These are phyloP conservation scores for Xylariaceae sp. DNA, from an alignment of 2,329 filamentous ascomycete genomes.

Conservation along the genomic window DNA sequence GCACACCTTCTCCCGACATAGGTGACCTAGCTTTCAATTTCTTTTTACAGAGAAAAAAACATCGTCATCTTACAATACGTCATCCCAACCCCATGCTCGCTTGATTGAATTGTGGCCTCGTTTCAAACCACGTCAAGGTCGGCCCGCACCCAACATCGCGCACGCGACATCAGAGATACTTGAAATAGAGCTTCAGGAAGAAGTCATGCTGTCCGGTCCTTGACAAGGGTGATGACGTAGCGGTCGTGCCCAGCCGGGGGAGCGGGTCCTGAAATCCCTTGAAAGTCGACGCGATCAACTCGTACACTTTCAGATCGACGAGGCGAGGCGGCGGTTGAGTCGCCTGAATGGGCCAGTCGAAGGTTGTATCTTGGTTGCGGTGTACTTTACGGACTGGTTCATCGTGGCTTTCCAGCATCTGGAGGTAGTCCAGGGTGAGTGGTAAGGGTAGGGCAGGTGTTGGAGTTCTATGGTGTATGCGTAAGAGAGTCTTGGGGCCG, in stretches of 20 bases:
- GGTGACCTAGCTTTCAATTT: too few species aligned
- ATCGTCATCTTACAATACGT: too few species aligned
- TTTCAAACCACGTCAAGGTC: not conserved
- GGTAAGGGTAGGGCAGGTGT: not conserved
- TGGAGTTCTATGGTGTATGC: too few species aligned
- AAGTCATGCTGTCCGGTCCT: not conserved
- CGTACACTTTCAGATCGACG: conserved; percentile 21
- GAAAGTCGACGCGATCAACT: conserved; percentile 19
- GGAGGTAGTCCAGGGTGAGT: not conserved
- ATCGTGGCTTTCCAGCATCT: not conserved
- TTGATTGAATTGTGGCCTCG: too few species aligned
- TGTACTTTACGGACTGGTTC: not conserved
- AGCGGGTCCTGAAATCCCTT: conserved; percentile 5
- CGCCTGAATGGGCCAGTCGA: not conserved
- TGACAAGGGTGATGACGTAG: not conserved
- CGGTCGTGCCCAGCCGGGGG: not conserved
- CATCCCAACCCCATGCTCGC: too few species aligned
- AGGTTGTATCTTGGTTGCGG: not conserved
- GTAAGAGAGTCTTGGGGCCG: too few species aligned
- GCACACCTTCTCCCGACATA: too few species aligned
- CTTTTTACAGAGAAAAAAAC: too few species aligned
- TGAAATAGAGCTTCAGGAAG: not conserved
- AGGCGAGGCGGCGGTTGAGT: not conserved
- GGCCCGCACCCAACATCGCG: not conserved
- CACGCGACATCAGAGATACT: not conserved